Evolutionary conservation across 2,329 filamentous ascomycete genomes (phyloP).

Genomic region (Thelonectria blattea): DNA sequence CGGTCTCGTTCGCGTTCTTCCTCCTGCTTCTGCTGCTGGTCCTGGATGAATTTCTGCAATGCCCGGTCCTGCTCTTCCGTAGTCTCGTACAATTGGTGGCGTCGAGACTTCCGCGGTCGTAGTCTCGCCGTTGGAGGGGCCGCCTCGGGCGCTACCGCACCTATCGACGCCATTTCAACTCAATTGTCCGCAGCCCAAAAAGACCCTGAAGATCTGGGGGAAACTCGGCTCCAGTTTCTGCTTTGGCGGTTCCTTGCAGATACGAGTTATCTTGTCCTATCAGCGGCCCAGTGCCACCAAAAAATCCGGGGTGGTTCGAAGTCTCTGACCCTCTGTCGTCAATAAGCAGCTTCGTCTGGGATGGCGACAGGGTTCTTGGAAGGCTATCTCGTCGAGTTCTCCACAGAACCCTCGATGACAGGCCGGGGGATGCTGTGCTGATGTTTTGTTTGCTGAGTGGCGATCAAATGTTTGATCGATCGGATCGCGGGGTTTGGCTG

Average conservation of each 20-base stretch:
- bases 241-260: conserved; percentile 17
- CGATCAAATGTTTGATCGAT: conserved; percentile 8
- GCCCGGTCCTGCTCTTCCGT: conserved; percentile 7
- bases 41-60: conserved; percentile 19
- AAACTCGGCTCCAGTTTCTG: background rate
- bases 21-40: conserved; percentile 21
- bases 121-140: conserved; percentile 11
- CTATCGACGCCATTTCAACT: conserved; percentile 18
- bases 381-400: conserved; percentile 10
- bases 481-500: conserved; percentile 4
- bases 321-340: conserved; percentile 8
- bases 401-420: conserved; percentile 16
- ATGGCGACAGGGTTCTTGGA: conserved; percentile 17
- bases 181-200: background rate
- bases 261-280: conserved; percentile 16
- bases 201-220: conserved; percentile 13
- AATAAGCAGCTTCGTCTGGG: conserved; percentile 5
- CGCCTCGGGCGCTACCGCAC: conserved; percentile 16
- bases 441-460: conserved; percentile 14
- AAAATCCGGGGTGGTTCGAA: conserved; percentile 14
- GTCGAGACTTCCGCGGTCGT: background rate
- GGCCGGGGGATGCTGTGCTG: conserved; percentile 13
- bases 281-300: conserved; percentile 6
- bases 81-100: background rate
- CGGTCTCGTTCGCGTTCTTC: conserved; percentile 18